phyloP scores from a whole-genome alignment of 164 flowering plant genomes.

The Brasenia schreberi region DNA sequence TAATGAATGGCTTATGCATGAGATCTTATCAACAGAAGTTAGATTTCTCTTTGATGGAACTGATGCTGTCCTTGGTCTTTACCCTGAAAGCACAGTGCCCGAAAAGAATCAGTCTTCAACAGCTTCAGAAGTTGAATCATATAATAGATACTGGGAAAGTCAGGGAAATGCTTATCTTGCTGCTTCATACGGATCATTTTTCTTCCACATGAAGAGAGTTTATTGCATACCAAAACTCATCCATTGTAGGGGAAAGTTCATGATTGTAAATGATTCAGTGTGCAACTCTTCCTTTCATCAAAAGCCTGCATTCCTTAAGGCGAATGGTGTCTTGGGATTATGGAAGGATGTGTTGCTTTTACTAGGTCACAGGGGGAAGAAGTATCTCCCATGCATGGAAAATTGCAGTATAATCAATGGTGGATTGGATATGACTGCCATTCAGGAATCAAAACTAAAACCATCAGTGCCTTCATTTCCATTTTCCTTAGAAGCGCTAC shows the following conservation, averaged over 20 bases:
- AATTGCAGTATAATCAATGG: slow-evolving; percentile 15
- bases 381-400: slow-evolving; percentile 24
- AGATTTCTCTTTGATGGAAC: slow-evolving; percentile 90
- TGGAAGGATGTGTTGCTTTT: slow-evolving; percentile 23
- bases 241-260: slow-evolving; percentile 35
- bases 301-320: not conserved
- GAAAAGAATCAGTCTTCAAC: slow-evolving; percentile 6
- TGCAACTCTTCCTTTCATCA: slow-evolving; percentile 14
- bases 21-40: slow-evolving; percentile 48
- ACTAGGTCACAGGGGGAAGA: slow-evolving; percentile 22
- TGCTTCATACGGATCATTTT: slow-evolving; percentile 49
- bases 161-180: slow-evolving; percentile 50
- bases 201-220: slow-evolving; percentile 37
- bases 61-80: slow-evolving; percentile 45
- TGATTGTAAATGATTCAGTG: slow-evolving; percentile 27
- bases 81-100: slow-evolving; percentile 16
- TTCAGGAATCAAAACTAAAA: slow-evolving; percentile 9
- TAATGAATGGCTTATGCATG: slow-evolving; percentile 65
- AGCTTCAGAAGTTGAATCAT: slow-evolving; percentile 6
- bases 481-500: slow-evolving; percentile 49
- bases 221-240: slow-evolving; percentile 31
- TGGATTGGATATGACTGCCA: slow-evolving; percentile 17
- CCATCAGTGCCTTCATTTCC: slow-evolving; percentile 26
- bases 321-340: slow-evolving; percentile 11
- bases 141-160: slow-evolving; percentile 53